These are phyloP conservation scores for Dicorynia guianensis DNA, from an alignment of 306 rosid species.

Conservation along the genomic window DNA sequence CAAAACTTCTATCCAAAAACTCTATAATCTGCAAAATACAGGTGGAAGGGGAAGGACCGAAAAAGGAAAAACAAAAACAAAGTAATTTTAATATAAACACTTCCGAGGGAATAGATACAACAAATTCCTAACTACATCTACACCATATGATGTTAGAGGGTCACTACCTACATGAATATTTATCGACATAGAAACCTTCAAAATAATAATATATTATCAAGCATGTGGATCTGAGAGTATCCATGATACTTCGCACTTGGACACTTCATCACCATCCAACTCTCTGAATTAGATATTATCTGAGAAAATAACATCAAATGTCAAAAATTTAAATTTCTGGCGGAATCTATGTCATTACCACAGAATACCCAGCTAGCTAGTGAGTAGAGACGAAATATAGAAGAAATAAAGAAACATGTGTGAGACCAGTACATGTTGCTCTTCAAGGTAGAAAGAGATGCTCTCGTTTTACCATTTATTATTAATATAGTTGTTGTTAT, in stretches of 20 bases:
- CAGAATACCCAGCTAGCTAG: background rate
- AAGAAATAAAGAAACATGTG: background rate
- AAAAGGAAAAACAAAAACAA: slow-evolving; percentile 11
- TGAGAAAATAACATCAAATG: slow-evolving; percentile 22
- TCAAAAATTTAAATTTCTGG: background rate
- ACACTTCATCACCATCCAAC: slow-evolving; percentile 11
- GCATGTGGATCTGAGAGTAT: slow-evolving; percentile 27
- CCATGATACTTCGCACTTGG: slow-evolving; percentile 13
- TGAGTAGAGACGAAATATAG: slow-evolving; percentile 13
- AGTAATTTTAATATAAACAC: slow-evolving; percentile 33
- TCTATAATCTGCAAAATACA: slow-evolving; percentile 20
- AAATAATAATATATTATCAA: background rate
- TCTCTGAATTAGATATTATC: slow-evolving; percentile 25
- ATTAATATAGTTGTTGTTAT: background rate
- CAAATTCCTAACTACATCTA: slow-evolving; percentile 37
- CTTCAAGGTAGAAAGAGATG: background rate
- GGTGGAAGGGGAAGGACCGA: background rate
- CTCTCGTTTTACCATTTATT: background rate
- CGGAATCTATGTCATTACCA: slow-evolving; percentile 19
- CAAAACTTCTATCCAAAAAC: slow-evolving; percentile 39
- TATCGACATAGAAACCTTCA: slow-evolving; percentile 28
- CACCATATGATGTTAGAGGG: slow-evolving; percentile 27
- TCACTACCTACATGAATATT: slow-evolving; percentile 30
- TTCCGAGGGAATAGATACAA: slow-evolving; percentile 26
- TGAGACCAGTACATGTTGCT: background rate